phyloP scores from a whole-genome alignment of 805 yeast genomes.

The Pichia gijzeniarum region DNA sequence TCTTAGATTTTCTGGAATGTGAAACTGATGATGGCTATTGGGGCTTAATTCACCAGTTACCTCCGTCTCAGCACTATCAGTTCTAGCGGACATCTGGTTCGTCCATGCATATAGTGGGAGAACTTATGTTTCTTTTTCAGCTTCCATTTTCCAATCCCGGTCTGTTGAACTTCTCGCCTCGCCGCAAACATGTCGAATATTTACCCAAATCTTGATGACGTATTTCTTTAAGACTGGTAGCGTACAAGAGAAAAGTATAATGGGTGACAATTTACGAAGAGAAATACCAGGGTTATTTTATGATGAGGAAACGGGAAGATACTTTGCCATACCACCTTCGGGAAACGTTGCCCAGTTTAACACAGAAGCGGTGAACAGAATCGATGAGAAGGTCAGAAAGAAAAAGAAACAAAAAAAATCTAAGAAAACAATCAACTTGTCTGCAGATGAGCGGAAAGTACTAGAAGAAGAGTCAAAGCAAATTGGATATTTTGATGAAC shows the following conservation, averaged over 20 bases:
- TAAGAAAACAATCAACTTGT: no score
- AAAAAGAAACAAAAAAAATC: background rate
- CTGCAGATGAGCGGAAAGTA: no score
- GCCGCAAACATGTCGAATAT: no score
- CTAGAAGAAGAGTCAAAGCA: background rate
- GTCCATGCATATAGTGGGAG: no score
- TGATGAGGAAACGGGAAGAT: slow-evolving; percentile 9
- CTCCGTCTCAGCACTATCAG: no score
- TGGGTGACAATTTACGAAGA: background rate
- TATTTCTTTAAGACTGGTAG: background rate
- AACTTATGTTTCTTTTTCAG: no score
- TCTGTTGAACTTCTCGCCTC: no score
- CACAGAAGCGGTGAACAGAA: background rate
- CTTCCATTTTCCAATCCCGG: no score
- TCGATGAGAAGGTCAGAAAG: background rate
- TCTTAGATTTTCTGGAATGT: slow-evolving; percentile 9
- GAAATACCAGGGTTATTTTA: slow-evolving; percentile 12
- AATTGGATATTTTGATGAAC: background rate
- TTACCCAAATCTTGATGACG: background rate
- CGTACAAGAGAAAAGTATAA: no score
- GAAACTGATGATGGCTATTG: slow-evolving; percentile 6
- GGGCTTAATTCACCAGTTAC: background rate
- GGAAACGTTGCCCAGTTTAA: background rate
- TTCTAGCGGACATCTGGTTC: no score
- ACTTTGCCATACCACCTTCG: slow-evolving; percentile 11